phyloP scores from a whole-genome alignment of 2,329 filamentous ascomycete species.

The Pseudogymnoascus sp. region DNA sequence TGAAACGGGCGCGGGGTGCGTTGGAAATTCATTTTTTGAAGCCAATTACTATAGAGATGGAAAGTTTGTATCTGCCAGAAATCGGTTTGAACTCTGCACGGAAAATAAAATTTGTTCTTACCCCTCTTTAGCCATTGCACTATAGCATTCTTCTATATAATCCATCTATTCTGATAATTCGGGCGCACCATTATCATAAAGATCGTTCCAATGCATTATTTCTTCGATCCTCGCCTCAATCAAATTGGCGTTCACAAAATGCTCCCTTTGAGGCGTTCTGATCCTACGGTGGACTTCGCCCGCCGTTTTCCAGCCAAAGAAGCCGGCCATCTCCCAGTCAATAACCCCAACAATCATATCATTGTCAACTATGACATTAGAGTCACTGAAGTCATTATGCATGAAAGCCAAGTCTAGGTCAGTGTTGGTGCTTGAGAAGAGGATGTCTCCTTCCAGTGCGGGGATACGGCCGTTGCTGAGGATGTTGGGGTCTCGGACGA shows the following conservation, averaged over 20 bases:
- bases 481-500: conserved; percentile 23
- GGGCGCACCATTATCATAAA: not conserved
- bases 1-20: not conserved
- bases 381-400: conserved; percentile 34
- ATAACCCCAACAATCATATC: conserved; percentile 33
- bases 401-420: conserved; percentile 26
- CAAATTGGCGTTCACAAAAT: conserved; percentile 10
- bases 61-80: not conserved
- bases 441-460: conserved; percentile 29
- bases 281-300: conserved; percentile 20
- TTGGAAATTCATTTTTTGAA: not conserved
- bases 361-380: conserved; percentile 33
- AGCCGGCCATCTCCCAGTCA: conserved; percentile 38
- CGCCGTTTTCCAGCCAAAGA: conserved; percentile 26
- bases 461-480: conserved; percentile 25
- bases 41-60: not conserved
- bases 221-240: not conserved
- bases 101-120: not conserved
- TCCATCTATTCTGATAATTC: not conserved
- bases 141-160: not conserved
- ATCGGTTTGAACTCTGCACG: not conserved
- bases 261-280: conserved; percentile 20
- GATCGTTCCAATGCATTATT: not conserved
- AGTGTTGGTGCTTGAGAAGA: conserved; percentile 24
- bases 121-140: not conserved